Conservation (phyloP, 768 basidiomycete genomes). For the Tricholoma terreum region DNA sequence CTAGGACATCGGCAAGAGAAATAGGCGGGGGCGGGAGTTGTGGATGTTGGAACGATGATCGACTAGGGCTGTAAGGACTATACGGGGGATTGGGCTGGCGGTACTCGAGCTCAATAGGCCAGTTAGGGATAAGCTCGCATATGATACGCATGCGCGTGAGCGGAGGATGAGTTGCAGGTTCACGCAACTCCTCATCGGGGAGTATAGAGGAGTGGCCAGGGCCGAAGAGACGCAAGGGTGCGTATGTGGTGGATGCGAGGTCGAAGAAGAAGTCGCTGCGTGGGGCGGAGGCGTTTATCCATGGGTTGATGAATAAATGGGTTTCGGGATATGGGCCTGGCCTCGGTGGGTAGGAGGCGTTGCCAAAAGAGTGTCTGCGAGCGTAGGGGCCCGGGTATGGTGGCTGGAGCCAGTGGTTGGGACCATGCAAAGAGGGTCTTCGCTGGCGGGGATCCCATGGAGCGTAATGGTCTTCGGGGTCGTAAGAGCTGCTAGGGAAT, state of each 20-base stretch:
- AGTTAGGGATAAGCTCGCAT: constrained; percentile 52
- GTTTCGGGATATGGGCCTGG: not conserved
- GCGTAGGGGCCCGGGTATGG: not conserved
- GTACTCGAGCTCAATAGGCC: constrained; percentile 53
- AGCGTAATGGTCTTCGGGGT: not conserved
- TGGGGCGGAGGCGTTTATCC: constrained; percentile 44
- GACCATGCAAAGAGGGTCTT: not conserved
- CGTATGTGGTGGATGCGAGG: constrained; percentile 43
- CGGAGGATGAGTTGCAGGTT: constrained; percentile 57
- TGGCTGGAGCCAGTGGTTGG: not conserved
- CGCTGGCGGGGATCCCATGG: not conserved
- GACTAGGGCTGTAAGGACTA: constrained; percentile 15
- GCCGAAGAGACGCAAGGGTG: constrained; percentile 39
- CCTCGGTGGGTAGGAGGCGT: not conserved
- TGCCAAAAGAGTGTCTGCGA: not conserved
- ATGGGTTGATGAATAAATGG: constrained; percentile 41
- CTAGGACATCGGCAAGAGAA: constrained; percentile 51
- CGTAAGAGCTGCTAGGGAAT: not conserved
- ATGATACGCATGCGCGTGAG: constrained; percentile 51
- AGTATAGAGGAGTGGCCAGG: constrained; percentile 38
- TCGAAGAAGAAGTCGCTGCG: constrained; percentile 52
- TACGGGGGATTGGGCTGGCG: constrained; percentile 10
- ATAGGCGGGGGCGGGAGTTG: constrained; percentile 40
- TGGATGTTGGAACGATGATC: too few relatives aligned
- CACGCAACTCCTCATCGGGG: constrained; percentile 41